Evolutionary conservation across 1,284 basidiomycete species (phyloP), one percentile per base, ranked within the genome.

Genomic region (Kalmanozyma brasiliensis): DNA sequence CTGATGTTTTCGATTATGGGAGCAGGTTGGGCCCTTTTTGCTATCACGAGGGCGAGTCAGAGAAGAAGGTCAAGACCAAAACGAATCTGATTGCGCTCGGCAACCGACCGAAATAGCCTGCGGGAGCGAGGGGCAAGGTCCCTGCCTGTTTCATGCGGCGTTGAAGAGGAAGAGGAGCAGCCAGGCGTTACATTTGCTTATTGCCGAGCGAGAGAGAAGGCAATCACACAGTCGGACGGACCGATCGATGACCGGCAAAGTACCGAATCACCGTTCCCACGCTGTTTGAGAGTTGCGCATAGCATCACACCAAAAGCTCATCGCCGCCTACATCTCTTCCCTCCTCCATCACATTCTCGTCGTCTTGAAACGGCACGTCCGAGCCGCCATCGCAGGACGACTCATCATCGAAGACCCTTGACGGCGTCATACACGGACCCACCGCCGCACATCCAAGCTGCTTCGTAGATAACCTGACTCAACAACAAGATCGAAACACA

Each of bases 81-180:
- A n/a, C n/a, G n/a, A 11, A 16, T 40, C 6, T 13, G 9, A 14
- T 19, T 22, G 22, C 30, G 13, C 32, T 45, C 55, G 43, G 48
- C 4, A 47, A 46, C 35, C 45, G 36, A 51, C 48, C 55, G 55
- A 58, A 41, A 29, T 22, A 42, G 44, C 44, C 19, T 32, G 30
- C 8, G 1, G 36, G 40, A 41, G 23, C 11, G 17, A 29, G 45
- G 20, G 26, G 30, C 17, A 34, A 22, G 7, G 22, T 17, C 9
- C 32, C 9, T 7, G 37, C 14, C 22, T 34, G 33, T 5, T 8
- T 34, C 33, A 29, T 29, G 33, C 33, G 16, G 33, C n/a, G 13
- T 5, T 5, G 16, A 34, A 34, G 10, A 16, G 8, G 13, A 16
- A 34, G 5, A 34, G n/a, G 10, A 16, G 14, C 33, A 7, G 33